Percentiles rank a stretch among this genome's conserved stretches.
Evolutionary conservation across 163 green algal genomes (phyloP).

Genomic region (Volvox carteri): DNA sequence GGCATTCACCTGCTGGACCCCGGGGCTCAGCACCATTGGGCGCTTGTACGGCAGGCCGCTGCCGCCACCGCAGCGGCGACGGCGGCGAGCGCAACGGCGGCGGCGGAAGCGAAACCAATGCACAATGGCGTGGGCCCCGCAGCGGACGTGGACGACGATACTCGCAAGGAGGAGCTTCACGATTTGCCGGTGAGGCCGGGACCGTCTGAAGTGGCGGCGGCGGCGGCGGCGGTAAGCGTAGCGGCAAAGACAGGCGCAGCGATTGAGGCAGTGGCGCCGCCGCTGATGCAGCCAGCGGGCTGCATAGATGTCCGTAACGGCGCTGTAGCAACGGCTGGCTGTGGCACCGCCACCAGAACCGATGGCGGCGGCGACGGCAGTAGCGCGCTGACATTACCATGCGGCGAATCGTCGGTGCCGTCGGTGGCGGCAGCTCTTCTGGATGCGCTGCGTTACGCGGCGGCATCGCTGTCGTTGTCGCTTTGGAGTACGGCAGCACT

Average conservation of each 20-base stretch:
- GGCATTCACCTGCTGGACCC: slow-evolving; percentile 86
- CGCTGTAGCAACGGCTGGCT: too few species aligned
- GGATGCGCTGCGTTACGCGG: neutral
- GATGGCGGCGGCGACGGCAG: neutral
- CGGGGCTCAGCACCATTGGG: slow-evolving; percentile 74
- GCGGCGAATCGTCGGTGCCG: neutral
- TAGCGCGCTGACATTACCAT: neutral
- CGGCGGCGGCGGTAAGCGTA: neutral
- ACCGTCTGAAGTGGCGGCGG: neutral
- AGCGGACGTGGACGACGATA: neutral
- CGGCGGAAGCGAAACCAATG: neutral
- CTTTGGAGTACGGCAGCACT: neutral
- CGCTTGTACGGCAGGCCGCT: slow-evolving; percentile 68
- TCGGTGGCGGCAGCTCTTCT: neutral
- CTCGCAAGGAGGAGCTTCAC: too few species aligned
- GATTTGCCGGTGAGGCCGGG: too few species aligned
- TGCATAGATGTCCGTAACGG: too few species aligned
- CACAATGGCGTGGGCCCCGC: neutral
- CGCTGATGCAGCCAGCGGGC: too few species aligned
- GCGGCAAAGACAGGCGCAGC: neutral
- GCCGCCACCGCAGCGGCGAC: neutral
- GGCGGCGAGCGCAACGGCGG: neutral
- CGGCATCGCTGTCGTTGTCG: neutral
- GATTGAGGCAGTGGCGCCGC: too few species aligned
- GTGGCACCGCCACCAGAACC: neutral